Evolutionary conservation across 352 stramenopile species (phyloP).

Genomic region (Blastocystis sp.): DNA sequence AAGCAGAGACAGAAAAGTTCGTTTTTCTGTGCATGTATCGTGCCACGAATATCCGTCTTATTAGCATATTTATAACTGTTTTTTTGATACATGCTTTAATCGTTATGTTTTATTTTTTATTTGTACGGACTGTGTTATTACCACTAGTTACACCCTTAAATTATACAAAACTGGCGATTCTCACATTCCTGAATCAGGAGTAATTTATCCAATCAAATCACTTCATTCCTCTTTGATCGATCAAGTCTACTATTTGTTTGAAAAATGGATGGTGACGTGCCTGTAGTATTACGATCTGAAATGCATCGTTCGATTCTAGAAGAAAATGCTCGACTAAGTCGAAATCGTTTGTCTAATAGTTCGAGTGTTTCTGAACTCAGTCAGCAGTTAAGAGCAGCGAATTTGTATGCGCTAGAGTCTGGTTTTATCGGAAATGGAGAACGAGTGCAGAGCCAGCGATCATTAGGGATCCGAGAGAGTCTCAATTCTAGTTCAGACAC

Average conservation of each 20-base stretch:
- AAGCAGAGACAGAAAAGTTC: not conserved
- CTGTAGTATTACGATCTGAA: not conserved
- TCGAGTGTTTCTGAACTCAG: not conserved
- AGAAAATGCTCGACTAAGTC: not conserved
- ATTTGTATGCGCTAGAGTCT: not conserved
- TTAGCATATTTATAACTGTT: not conserved
- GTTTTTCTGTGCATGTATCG: constrained; percentile 24
- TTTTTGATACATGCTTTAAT: too few relatives aligned
- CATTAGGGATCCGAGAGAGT: not conserved
- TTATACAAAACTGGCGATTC: not conserved
- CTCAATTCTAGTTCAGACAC: not conserved
- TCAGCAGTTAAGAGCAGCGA: constrained; percentile 19
- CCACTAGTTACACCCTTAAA: not conserved
- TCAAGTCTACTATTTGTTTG: not conserved
- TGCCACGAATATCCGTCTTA: constrained; percentile 48
- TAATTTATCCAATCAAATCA: not conserved
- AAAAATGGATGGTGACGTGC: not conserved
- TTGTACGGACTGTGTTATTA: too few relatives aligned
- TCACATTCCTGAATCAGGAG: not conserved
- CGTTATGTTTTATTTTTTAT: too few relatives aligned
- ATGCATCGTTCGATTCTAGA: not conserved
- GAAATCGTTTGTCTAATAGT: not conserved
- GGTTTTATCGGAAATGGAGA: too few relatives aligned
- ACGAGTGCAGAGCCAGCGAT: not conserved
- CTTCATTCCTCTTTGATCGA: not conserved